Evolutionary conservation across 345 rosid species (phyloP).

Genomic region (Eucalyptus sp.): DNA sequence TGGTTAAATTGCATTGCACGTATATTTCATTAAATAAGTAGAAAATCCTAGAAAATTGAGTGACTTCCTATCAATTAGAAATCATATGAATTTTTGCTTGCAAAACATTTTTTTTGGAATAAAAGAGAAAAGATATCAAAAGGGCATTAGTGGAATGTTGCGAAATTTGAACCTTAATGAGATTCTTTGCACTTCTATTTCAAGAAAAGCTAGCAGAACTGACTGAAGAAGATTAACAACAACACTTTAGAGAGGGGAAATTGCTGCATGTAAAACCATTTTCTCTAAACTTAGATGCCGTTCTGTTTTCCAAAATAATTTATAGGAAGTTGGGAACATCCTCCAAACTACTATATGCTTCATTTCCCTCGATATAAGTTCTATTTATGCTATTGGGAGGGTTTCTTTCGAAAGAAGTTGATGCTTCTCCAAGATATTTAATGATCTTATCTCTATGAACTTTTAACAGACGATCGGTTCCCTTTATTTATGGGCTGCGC

Average conservation of each 20-base stretch:
- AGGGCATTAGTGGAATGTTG: neutral
- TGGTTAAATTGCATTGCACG: too few species aligned
- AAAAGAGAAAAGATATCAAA: too few species aligned
- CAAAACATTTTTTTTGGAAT: too few species aligned
- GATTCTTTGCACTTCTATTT: neutral
- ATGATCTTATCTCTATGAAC: neutral
- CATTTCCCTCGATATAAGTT: neutral
- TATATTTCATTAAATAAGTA: too few species aligned
- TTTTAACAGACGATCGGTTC: conserved; percentile 49
- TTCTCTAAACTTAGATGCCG: neutral
- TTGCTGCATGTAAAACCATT: neutral
- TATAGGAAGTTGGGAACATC: neutral
- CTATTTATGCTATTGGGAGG: neutral
- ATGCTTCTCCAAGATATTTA: neutral
- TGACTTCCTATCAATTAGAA: too few species aligned
- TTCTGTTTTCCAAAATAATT: neutral
- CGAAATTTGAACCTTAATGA: neutral
- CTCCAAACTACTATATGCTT: neutral
- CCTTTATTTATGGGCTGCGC: conserved; percentile 56
- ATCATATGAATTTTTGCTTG: too few species aligned
- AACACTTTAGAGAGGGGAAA: too few species aligned
- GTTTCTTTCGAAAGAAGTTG: neutral
- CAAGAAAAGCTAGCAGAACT: neutral
- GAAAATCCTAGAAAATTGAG: too few species aligned
- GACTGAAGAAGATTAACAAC: neutral